Base-by-base conservation (phyloP, 352 stramenopile genomes). In the Thraustotheca clavata region DNA sequence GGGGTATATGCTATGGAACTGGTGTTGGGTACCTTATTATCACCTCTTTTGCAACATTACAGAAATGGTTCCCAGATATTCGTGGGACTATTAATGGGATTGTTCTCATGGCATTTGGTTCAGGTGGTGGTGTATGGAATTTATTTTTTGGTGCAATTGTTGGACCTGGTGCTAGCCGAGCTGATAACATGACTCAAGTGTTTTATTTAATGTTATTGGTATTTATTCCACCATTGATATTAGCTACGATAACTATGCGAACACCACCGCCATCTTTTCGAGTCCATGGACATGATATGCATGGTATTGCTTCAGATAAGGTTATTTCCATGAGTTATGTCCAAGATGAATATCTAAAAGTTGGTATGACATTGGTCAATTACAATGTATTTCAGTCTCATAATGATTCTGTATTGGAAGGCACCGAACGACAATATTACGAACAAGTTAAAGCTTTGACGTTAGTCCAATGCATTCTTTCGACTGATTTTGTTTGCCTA, bases 291-390 rank as follows among this genome's bases (percentile, higher is more conserved):
- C 22, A 11, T 12, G 35, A 46, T 26, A 54, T 54, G 22, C 57
- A 65, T 32, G 6, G 38, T 1, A 18, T 65, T 24, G n/a, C 57
- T 3, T 9, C 4, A 4, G 24, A 24, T 6, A 65, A 65, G 47
- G 57, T 33, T 5, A 27, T 32, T 9, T 20, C 14, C 16, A 4
- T 33, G 4, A 38, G 1, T 14, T 11, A 47, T 6, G n/a, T 65
- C 16, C 24, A 65, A 7, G 57, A 65, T 46, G 57, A 52, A 34
- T 65, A 65, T 46, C 57, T 65, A 40, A 52, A 54, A 16, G 7
- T 55, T n/a, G 57, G 57, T 43, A 38, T 49, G 57, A 65, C 57
- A 9, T 33, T 65, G 11, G 57, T 65, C 38, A 65, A 65, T 46
- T 65, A 55, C 24, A 43, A 43, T 20, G 20, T 20, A 20, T 18